Conservation (phyloP, 1,139 yeast genomes). For the Nakaseomyces sp. region DNA sequence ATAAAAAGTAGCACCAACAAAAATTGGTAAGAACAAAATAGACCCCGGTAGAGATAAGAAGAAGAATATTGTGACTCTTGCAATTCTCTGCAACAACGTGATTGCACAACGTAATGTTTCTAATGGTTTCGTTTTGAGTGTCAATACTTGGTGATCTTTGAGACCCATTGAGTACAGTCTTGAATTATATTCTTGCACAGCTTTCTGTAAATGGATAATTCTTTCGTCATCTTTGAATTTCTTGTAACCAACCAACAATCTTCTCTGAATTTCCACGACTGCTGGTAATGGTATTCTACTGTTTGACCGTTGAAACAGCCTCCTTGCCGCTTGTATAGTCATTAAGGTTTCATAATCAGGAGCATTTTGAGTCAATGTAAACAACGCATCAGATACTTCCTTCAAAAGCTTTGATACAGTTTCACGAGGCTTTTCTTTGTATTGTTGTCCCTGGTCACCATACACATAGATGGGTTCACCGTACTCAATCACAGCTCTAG, state of each 20-base stretch:
- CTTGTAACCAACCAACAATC: constrained; percentile 56
- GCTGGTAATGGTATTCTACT: constrained; percentile 50
- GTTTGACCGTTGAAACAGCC: constrained; percentile 48
- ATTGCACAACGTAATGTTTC: constrained; percentile 27
- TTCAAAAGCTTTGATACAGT: constrained; percentile 51
- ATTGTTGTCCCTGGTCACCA: constrained; percentile 42
- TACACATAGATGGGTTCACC: constrained; percentile 59
- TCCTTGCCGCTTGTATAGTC: constrained; percentile 68
- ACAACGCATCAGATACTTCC: constrained; percentile 47
- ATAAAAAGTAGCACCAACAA: constrained; percentile 45
- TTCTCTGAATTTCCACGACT: constrained; percentile 64
- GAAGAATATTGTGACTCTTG: constrained; percentile 28
- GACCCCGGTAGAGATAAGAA: constrained; percentile 59
- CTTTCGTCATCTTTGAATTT: constrained; percentile 51
- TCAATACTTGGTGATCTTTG: constrained; percentile 64
- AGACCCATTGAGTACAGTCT: constrained; percentile 47
- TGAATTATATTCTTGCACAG: constrained; percentile 48
- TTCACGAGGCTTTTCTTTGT: constrained; percentile 47
- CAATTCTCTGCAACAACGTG: constrained; percentile 31
- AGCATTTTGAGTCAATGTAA: constrained; percentile 65
- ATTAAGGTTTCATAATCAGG: constrained; percentile 68
- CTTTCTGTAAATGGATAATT: constrained; percentile 42
- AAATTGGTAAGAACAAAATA: constrained; percentile 58
- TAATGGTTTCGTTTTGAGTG: constrained; percentile 35
- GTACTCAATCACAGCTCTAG: constrained; percentile 69